Evolutionary conservation across 441 rosid species (phyloP), one percentile per base, ranked within the genome.

Genomic region (Sinapis alba): DNA sequence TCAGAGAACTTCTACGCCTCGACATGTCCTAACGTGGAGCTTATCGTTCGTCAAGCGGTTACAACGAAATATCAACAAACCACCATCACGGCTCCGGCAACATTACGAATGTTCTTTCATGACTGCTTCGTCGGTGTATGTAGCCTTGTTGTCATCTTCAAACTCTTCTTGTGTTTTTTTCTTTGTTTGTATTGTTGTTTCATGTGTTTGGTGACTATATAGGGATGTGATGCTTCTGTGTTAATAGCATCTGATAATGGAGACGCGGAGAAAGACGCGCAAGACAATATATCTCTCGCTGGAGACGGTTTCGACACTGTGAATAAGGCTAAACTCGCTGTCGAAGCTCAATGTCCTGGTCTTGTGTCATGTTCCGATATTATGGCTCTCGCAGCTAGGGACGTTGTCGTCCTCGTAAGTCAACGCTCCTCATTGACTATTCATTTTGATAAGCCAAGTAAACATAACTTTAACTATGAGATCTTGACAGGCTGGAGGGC

Each of bases 231-330:
- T 19, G 89, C 80, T 0, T 85, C 91, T 4, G 62, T 85, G 10
- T 8, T 87, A 69, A 83, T 85, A 26, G 7, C 78, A 6, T 85
- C 91, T 20, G 84, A 81, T 0, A 80, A 80, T 0, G 84, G 84
- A 59, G 92, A 88, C 71, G 89, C 91, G 0, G 91, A 84, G 79
- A 87, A 72, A 56, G 86, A 87, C 27, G 82, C 91, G 1, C 13
- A 69, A 4, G 91, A 87, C 63, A 85, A 87, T 63, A 13, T 75
- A 23, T 87, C 91, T 28, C 83, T 87, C 0, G 85, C 91, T 1
- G 91, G 89, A 76, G 91, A 87, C 12, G 97, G 96, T 1, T 92
- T 86, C 13, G 89, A 87, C 78, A 80, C 89, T 7, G 77, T 87
- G 19, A 60, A 72, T 28, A 84, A 78, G 68, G 91, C 84, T 5